Base-by-base conservation (phyloP, 495 filamentous ascomycete species). In the Neurospora terricola region DNA sequence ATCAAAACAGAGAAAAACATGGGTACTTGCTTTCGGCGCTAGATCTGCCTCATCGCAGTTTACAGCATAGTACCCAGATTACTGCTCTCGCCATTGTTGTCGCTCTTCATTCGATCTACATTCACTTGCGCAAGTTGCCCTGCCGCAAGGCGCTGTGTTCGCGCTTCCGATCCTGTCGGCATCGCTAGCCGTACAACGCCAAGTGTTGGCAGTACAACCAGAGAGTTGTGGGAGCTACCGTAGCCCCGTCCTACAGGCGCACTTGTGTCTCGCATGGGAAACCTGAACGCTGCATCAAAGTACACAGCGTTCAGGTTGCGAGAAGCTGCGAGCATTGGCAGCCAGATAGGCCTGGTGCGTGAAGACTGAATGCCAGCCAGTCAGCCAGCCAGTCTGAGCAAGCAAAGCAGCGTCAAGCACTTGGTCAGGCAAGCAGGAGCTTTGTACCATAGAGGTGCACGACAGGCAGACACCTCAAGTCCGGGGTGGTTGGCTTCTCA, bases 171-270 rank as follows among this genome's bases (percentile, higher is more conserved):
- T 83, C 76, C 79, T 82, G 75, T 81, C 78, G 79, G 54, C 27
- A 66, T 78, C 76, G 77, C 75, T 79, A 72, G 76, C 74, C 75
- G 83, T 86, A 77, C 76, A 71, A 85, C 83, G 72, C 75, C 75
- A 69, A 83, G 77, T 73, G 82, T 77, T 85, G 82, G 82, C 83
- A 80, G 83, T 84, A 78, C 78, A 71, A 83, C 82, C 70, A 71
- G 54, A 66, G 54, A 66, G 54, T 66, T 66, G 54, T 66, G 54
- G 54, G 54, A 66, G 54, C 27, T 18, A 66, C 27, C 54, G 54
- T 66, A 66, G 54, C 66, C 76, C 77, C 77, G 83, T 85, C 80
- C 74, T 82, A 85, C 83, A 77, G 75, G 79, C 81, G 77, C 71
- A 76, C 73, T 70, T 71, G 76, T 77, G 75, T 78, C 75, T 80